Evolutionary conservation across 78 protist genomes (phyloP).

Genomic region (Monosiga brevicollis): DNA sequence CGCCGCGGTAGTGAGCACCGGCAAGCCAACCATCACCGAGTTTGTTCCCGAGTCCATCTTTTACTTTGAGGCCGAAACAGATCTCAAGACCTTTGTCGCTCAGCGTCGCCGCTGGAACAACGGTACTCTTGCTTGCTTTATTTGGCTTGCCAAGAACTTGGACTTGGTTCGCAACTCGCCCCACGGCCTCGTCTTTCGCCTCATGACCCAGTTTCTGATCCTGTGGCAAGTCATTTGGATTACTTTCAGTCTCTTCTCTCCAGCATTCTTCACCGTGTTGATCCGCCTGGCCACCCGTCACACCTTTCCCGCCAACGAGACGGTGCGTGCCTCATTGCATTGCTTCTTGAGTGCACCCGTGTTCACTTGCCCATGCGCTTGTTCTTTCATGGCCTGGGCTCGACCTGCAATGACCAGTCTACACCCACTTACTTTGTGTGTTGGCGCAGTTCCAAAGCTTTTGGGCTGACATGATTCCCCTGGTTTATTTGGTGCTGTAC

Average conservation of each 20-base stretch:
- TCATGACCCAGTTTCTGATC: background rate
- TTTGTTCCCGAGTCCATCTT: slow-evolving; percentile 17
- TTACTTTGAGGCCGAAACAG: slow-evolving; percentile 33
- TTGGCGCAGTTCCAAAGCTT: too few relatives aligned
- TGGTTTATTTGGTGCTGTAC: background rate
- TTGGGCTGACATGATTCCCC: background rate
- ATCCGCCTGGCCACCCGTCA: background rate
- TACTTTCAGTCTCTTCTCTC: background rate
- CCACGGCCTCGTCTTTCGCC: background rate
- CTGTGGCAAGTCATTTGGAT: background rate
- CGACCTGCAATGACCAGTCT: too few relatives aligned
- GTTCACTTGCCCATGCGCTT: too few relatives aligned
- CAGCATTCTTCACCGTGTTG: background rate
- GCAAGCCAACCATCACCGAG: slow-evolving; percentile 4
- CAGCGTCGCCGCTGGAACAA: slow-evolving; percentile 37
- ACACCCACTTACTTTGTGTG: too few relatives aligned
- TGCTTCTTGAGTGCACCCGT: too few relatives aligned
- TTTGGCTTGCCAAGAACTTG: background rate
- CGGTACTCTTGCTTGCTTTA: slow-evolving; percentile 20
- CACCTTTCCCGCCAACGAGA: background rate
- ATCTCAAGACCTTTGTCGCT: background rate
- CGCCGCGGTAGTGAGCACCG: slow-evolving; percentile 12
- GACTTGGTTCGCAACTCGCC: background rate
- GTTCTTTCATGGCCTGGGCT: too few relatives aligned
- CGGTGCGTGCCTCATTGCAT: too few relatives aligned